Evolutionary conservation across 202 grass and related monocot species (phyloP).

Genomic region (Brachypodium distachyon): DNA sequence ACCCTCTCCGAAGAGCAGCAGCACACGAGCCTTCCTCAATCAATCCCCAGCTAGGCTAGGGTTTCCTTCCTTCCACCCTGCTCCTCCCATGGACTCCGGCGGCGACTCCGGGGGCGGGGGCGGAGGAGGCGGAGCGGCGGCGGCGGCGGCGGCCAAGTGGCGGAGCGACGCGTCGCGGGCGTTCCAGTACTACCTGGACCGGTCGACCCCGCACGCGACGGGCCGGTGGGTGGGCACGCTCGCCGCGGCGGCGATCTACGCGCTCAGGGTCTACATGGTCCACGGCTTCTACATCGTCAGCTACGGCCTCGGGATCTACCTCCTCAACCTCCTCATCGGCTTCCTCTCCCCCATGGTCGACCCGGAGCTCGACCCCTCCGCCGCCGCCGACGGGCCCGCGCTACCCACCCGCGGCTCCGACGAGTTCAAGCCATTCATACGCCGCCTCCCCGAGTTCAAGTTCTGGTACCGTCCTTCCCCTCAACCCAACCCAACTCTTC

Average conservation of each 20-base stretch:
- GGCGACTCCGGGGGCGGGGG: conserved; percentile 12
- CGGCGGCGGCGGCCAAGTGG: conserved; percentile 51
- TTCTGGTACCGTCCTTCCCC: conserved; percentile 43
- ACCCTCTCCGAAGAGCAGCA: too few relatives aligned
- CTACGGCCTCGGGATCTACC: conserved; percentile 83
- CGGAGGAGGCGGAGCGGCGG: conserved; percentile 10
- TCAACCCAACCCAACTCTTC: background rate
- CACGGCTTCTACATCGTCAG: conserved; percentile 82
- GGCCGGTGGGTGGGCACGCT: conserved; percentile 75
- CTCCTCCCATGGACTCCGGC: conserved; percentile 41
- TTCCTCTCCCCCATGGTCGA: conserved; percentile 95
- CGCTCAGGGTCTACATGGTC: conserved; percentile 56
- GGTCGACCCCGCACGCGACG: conserved; percentile 67
- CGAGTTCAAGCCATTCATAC: conserved; percentile 85
- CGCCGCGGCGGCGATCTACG: conserved; percentile 48
- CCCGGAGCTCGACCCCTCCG: conserved; percentile 53
- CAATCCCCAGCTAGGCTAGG: background rate
- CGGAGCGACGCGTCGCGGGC: conserved; percentile 48
- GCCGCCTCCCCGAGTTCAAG: conserved; percentile 88
- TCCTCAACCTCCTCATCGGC: conserved; percentile 84
- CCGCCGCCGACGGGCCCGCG: conserved; percentile 43
- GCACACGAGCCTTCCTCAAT: too few relatives aligned
- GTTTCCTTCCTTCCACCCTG: background rate
- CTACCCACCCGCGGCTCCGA: conserved; percentile 70
- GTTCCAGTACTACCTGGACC: conserved; percentile 87